Evolutionary conservation across 768 basidiomycete species (phyloP).

Genomic region (Austroboletus festivus): DNA sequence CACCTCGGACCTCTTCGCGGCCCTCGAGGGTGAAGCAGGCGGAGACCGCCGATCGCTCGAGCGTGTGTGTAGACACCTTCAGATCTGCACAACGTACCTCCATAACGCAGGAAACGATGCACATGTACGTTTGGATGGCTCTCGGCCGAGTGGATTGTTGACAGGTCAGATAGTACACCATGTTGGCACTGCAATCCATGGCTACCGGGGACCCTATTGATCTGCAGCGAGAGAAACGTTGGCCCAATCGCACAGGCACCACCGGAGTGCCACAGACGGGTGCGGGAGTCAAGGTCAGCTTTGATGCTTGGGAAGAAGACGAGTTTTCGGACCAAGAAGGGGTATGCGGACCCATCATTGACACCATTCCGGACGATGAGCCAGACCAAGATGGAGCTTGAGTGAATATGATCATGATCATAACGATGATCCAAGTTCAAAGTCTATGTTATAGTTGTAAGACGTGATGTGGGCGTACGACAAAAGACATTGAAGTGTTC

Average conservation of each 20-base stretch:
- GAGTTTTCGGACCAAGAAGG: slow-evolving; percentile 47
- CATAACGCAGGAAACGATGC: slow-evolving; percentile 92
- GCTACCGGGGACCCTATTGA: slow-evolving; percentile 71
- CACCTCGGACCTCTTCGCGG: slow-evolving; percentile 72
- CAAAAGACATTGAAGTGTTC: slow-evolving; percentile 2
- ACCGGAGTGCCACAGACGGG: slow-evolving; percentile 21
- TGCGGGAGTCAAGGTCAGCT: slow-evolving; percentile 48
- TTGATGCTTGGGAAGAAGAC: slow-evolving; percentile 60
- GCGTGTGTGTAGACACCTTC: slow-evolving; percentile 60
- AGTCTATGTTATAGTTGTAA: slow-evolving; percentile 8
- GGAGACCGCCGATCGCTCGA: slow-evolving; percentile 55
- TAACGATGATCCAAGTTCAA: background rate
- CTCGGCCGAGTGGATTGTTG: background rate
- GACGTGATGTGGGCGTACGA: slow-evolving; percentile 10
- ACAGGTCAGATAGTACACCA: slow-evolving; percentile 55
- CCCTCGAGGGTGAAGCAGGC: slow-evolving; percentile 59
- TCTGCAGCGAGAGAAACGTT: slow-evolving; percentile 71
- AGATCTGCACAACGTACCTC: slow-evolving; percentile 50
- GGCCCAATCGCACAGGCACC: slow-evolving; percentile 58
- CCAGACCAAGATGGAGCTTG: slow-evolving; percentile 3
- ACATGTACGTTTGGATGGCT: slow-evolving; percentile 45
- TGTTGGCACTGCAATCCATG: slow-evolving; percentile 66
- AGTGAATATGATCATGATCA: background rate
- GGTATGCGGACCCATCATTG: slow-evolving; percentile 25
- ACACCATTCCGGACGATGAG: slow-evolving; percentile 8